phyloP scores from a whole-genome alignment of 2,329 filamentous ascomycete species.

The Aureobasidium sp. region DNA sequence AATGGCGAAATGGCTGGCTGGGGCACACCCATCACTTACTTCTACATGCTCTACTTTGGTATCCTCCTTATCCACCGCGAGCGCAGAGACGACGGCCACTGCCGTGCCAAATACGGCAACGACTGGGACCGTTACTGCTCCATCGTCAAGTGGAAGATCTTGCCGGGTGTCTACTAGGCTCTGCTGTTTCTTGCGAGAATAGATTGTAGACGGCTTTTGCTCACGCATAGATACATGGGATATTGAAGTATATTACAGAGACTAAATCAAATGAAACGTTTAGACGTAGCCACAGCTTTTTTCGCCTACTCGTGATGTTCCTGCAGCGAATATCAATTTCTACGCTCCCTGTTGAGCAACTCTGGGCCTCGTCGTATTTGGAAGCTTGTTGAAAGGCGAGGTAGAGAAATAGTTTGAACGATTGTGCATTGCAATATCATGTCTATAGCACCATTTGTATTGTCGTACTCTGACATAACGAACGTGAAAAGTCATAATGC shows the following conservation, averaged over 20 bases:
- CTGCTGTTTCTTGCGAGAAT: neutral
- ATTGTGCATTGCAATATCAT: neutral
- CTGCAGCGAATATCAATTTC: too few relatives aligned
- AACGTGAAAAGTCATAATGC: slow-evolving; percentile 7
- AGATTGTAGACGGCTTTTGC: neutral
- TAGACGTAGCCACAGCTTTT: neutral
- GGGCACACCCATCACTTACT: slow-evolving; percentile 86
- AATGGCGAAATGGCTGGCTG: slow-evolving; percentile 61
- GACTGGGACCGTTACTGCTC: slow-evolving; percentile 89
- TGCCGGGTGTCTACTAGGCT: slow-evolving; percentile 72
- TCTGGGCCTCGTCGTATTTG: neutral
- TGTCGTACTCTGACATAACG: neutral
- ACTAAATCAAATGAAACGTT: neutral
- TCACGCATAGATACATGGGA: neutral
- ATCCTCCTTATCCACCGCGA: slow-evolving; percentile 81
- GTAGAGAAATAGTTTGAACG: neutral
- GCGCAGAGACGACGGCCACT: slow-evolving; percentile 83
- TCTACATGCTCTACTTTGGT: slow-evolving; percentile 89
- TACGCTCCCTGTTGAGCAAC: neutral
- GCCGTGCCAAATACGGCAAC: slow-evolving; percentile 79
- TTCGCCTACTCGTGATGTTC: neutral
- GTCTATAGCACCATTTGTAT: neutral
- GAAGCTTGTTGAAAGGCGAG: neutral
- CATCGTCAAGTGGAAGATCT: slow-evolving; percentile 71
- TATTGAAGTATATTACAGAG: neutral